Base-by-base conservation (phyloP, 1,284 basidiomycete genomes). In the Cystobasidium sp. region DNA sequence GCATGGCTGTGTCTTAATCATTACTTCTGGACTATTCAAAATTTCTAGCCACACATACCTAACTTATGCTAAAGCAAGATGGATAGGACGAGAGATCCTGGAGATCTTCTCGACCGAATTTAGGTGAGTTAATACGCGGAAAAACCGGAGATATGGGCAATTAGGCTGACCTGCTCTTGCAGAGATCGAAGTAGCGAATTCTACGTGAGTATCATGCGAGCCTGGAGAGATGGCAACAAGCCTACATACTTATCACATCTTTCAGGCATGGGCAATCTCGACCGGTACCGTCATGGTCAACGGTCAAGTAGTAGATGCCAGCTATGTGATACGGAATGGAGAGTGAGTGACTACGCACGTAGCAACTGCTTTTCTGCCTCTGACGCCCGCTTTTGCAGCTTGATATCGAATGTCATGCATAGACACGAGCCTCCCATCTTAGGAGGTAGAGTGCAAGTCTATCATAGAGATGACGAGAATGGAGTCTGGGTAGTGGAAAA, bases 231-330 rank as follows among this genome's bases (percentile, higher is more conserved):
- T 31, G 31, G 31, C 31, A 5, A 31, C 31, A 31, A 31, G 31
- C 31, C 31, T 31, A 31, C 31, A 31, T 31, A 31, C 31, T 31
- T 31, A 31, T 31, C 31, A 31, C 31, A 31, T 31, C 31, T 31
- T 31, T 31, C 31, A 94, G 82, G 95, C 95, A 85, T 93, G 94
- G 70, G 70, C 70, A 74, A 94, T 8, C 85, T 97, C 39, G 90
- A 94, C 80, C 92, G 96, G 96, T 2, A 92, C 97, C 22, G 97
- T 94, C 12, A 93, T 91, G 6, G 88, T 99, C 75, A 98, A 99
- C 80, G 94, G 94, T 18, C 87, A 89, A 68, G 84, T 88, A 16
- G 94, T 94, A 3, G 87, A 85, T 55, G 90, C 93, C 3, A 89
- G 91, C 74, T 91, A 90, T 9, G 86, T 95, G 31, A 86, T 99